Evolutionary conservation across 2,329 filamentous ascomycete species (phyloP).

Genomic region (Diplodia seriata): DNA sequence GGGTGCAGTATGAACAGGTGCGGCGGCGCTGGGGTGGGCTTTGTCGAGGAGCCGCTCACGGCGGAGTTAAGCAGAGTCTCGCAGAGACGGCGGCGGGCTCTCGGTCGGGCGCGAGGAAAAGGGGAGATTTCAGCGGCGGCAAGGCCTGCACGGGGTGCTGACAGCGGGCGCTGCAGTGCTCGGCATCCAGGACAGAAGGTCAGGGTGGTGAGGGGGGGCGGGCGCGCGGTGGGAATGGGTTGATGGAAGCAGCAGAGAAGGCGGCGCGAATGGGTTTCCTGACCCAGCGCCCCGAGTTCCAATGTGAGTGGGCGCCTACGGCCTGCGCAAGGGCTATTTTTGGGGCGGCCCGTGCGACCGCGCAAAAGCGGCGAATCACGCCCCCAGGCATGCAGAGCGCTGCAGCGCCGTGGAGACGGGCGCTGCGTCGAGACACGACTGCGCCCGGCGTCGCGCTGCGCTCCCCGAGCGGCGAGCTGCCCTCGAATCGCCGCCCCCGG

Average conservation of each 20-base stretch:
- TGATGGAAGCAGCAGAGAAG: slow-evolving; percentile 30
- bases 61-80: slow-evolving; percentile 34
- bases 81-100: slow-evolving; percentile 33
- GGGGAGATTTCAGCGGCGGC: slow-evolving; percentile 27
- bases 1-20: slow-evolving; percentile 17
- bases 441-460: slow-evolving; percentile 23
- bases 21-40: slow-evolving; percentile 6
- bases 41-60: slow-evolving; percentile 15
- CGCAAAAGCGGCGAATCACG: slow-evolving; percentile 23
- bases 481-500: slow-evolving; percentile 1
- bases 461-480: slow-evolving; percentile 14
- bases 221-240: slow-evolving; percentile 23
- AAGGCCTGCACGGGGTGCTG: slow-evolving; percentile 32
- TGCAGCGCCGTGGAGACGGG: slow-evolving; percentile 30
- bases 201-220: slow-evolving; percentile 24
- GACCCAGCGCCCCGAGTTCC: slow-evolving; percentile 7
- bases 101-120: slow-evolving; percentile 23
- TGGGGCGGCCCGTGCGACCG: neutral
- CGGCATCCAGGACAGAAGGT: slow-evolving; percentile 32
- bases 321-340: slow-evolving; percentile 12
- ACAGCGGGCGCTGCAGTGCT: slow-evolving; percentile 18
- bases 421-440: slow-evolving; percentile 29
- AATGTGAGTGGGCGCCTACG: slow-evolving; percentile 15
- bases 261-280: slow-evolving; percentile 17
- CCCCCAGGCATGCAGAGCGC: slow-evolving; percentile 29